phyloP scores from a whole-genome alignment of 768 basidiomycete genomes.

The Mycena latifolia region DNA sequence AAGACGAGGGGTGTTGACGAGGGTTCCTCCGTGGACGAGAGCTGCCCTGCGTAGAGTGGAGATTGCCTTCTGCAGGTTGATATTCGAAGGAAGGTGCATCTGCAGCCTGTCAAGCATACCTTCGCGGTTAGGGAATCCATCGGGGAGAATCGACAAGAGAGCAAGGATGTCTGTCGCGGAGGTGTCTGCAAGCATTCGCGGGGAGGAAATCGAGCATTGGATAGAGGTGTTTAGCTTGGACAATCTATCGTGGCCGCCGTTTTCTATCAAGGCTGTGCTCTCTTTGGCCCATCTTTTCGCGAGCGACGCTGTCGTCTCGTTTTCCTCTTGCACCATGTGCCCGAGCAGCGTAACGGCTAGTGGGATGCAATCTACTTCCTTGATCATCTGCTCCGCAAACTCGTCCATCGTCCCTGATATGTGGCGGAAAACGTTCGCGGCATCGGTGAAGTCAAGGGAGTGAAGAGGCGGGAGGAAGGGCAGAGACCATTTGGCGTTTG shows the following conservation, averaged over 20 bases:
- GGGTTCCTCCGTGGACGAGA: constrained; percentile 31
- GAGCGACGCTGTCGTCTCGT: constrained; percentile 36
- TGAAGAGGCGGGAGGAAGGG: constrained; percentile 32
- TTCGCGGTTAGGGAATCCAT: constrained; percentile 34
- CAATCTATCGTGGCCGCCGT: constrained; percentile 34
- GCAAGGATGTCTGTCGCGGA: constrained; percentile 35
- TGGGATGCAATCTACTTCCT: constrained; percentile 36
- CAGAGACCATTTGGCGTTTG: constrained; percentile 31
- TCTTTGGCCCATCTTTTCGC: constrained; percentile 36
- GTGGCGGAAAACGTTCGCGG: constrained; percentile 29
- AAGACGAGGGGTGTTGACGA: constrained; percentile 30
- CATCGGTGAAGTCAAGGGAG: constrained; percentile 30
- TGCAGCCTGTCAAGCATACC: constrained; percentile 34
- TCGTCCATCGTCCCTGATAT: constrained; percentile 36
- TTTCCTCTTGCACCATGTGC: constrained; percentile 37
- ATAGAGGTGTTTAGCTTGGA: constrained; percentile 41
- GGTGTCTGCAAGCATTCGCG: constrained; percentile 35
- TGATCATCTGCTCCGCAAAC: constrained; percentile 33
- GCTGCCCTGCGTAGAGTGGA: constrained; percentile 30
- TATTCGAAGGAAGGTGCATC: constrained; percentile 17
- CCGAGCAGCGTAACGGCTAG: constrained; percentile 34
- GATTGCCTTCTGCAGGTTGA: constrained; percentile 31
- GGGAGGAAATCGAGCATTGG: constrained; percentile 37
- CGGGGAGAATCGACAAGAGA: constrained; percentile 39
- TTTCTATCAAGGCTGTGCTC: constrained; percentile 35